Conservation (phyloP, 306 rosid species). For the Purshia tridentata region DNA sequence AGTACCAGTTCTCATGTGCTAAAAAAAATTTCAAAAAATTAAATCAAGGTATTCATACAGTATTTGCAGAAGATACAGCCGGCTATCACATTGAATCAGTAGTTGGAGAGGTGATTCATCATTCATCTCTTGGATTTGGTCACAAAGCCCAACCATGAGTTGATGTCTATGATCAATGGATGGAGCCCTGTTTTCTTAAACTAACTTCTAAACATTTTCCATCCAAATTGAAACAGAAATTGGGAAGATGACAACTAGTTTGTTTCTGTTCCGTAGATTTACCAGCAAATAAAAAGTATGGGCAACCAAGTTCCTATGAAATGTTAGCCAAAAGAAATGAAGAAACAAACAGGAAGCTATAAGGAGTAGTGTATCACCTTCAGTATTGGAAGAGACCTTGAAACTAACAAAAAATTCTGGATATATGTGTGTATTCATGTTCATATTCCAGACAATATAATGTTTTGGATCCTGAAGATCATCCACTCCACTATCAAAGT, state of each 20-base stretch:
- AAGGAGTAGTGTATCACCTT: conserved; percentile 61
- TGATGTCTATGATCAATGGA: conserved; percentile 25
- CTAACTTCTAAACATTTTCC: conserved; percentile 30
- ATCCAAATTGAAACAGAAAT: conserved; percentile 23
- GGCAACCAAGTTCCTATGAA: conserved; percentile 7
- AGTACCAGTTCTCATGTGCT: conserved; percentile 24
- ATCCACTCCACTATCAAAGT: conserved; percentile 87
- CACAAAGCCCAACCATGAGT: neutral
- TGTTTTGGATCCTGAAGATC: conserved; percentile 58
- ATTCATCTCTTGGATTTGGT: conserved; percentile 31
- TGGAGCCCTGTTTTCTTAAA: conserved; percentile 28
- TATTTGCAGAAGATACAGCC: conserved; percentile 34
- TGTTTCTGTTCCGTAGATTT: conserved; percentile 11
- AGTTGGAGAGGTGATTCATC: conserved; percentile 32
- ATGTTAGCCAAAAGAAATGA: conserved; percentile 5
- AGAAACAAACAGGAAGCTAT: conserved; percentile 14
- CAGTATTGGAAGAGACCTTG: conserved; percentile 50
- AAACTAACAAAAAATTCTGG: conserved; percentile 82
- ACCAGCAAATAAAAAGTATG: conserved; percentile 7
- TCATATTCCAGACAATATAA: conserved; percentile 76
- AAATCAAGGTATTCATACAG: conserved; percentile 28
- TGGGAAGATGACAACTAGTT: conserved; percentile 22
- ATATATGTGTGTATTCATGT: conserved; percentile 72
- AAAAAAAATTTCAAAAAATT: conserved; percentile 14
- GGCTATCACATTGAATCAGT: conserved; percentile 33